Evolutionary conservation across 305 asterid species (phyloP).

Genomic region (Ajuga reptans): DNA sequence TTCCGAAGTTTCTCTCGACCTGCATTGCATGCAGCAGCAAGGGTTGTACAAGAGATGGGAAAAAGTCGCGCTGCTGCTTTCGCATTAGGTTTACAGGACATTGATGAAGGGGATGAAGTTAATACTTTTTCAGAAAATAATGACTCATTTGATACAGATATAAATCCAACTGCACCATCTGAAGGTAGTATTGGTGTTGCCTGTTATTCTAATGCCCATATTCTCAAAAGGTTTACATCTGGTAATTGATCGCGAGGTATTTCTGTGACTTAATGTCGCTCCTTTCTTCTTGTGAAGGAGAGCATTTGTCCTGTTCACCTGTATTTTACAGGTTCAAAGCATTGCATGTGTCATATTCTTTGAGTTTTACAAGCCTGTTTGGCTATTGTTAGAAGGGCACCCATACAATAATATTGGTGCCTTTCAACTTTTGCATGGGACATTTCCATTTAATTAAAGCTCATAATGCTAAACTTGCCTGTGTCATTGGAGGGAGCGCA

Average conservation of each 20-base stretch:
- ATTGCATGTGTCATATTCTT: not conserved
- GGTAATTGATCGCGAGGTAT: slow-evolving; percentile 2
- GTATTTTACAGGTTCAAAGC: slow-evolving; percentile 13
- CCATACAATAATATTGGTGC: not conserved
- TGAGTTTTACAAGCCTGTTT: not conserved
- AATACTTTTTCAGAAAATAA: slow-evolving; percentile 55
- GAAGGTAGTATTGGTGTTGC: slow-evolving; percentile 56
- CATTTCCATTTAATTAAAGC: not conserved
- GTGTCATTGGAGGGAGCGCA: not conserved
- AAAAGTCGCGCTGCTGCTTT: slow-evolving; percentile 99
- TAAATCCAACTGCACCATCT: slow-evolving; percentile 73
- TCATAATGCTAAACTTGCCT: not conserved
- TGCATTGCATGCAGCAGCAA: slow-evolving; percentile 89
- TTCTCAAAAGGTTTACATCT: slow-evolving; percentile 10
- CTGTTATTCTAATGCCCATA: not conserved
- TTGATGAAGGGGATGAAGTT: slow-evolving; percentile 84
- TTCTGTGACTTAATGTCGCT: not conserved
- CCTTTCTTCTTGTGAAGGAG: slow-evolving; percentile 6
- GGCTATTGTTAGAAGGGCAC: not conserved
- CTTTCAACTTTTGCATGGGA: not conserved
- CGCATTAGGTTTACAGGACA: slow-evolving; percentile 83
- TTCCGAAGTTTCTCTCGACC: slow-evolving; percentile 96
- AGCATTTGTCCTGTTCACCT: slow-evolving; percentile 3
- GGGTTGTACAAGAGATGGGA: slow-evolving; percentile 99
- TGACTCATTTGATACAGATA: slow-evolving; percentile 66